Conservation (phyloP, 2,329 filamentous ascomycete genomes). For the Thermothelomyces thermophilus region DNA sequence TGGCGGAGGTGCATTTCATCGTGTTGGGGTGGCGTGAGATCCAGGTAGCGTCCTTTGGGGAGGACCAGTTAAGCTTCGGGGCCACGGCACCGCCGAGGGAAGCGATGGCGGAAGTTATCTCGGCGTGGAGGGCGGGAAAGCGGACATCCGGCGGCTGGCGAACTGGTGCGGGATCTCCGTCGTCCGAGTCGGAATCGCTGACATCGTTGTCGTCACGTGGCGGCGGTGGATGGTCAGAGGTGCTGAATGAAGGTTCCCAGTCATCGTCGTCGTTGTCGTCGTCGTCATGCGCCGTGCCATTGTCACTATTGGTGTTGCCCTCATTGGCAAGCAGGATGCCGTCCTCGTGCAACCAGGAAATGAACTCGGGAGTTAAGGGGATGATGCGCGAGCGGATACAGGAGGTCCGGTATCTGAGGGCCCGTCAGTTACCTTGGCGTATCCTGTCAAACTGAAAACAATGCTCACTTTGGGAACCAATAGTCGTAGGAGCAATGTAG, state of each 20-base stretch:
- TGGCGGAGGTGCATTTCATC: slow-evolving; percentile 80
- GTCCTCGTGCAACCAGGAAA: slow-evolving; percentile 84
- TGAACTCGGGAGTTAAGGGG: slow-evolving; percentile 65
- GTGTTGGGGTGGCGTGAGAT: slow-evolving; percentile 80
- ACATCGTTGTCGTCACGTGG: slow-evolving; percentile 36
- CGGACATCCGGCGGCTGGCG: slow-evolving; percentile 46
- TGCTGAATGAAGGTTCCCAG: slow-evolving; percentile 38
- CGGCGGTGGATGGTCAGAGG: slow-evolving; percentile 26
- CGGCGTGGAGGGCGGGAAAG: slow-evolving; percentile 66
- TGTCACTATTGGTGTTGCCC: slow-evolving; percentile 34
- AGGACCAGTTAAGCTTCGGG: slow-evolving; percentile 96
- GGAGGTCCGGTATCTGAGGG: slow-evolving; percentile 63
- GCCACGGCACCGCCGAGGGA: slow-evolving; percentile 80
- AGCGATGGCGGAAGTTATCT: slow-evolving; percentile 68
- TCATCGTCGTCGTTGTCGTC: slow-evolving; percentile 56
- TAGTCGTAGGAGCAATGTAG: slow-evolving; percentile 89
- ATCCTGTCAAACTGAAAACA: neutral
- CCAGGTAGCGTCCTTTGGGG: slow-evolving; percentile 92
- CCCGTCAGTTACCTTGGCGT: slow-evolving; percentile 1
- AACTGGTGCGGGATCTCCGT: slow-evolving; percentile 39
- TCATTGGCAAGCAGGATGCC: slow-evolving; percentile 83
- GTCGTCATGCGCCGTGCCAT: slow-evolving; percentile 32
- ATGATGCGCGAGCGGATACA: slow-evolving; percentile 85
- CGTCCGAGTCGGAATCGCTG: slow-evolving; percentile 42
- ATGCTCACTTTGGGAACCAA: slow-evolving; percentile 70